These are phyloP conservation scores for Pythium myriotylum DNA, from an alignment of 352 stramenopile species.

Conservation along the genomic window DNA sequence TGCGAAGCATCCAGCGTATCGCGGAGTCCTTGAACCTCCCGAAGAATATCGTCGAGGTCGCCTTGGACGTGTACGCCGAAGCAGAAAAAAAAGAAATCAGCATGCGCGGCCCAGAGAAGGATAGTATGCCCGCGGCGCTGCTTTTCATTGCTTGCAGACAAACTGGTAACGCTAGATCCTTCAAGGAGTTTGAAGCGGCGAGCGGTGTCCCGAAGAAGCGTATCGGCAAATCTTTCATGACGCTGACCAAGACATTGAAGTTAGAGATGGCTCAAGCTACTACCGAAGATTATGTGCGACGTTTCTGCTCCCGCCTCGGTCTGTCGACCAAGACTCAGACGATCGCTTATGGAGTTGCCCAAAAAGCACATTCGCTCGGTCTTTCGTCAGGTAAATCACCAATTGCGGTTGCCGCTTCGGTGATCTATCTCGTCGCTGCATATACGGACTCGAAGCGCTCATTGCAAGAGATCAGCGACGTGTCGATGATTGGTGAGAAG, in stretches of 20 bases:
- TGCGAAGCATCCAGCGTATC: conserved; percentile 69
- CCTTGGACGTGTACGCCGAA: conserved; percentile 70
- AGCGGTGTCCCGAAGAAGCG: conserved; percentile 71
- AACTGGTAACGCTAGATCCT: conserved; percentile 57
- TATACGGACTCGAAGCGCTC: conserved; percentile 83
- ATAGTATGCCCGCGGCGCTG: conserved; percentile 65
- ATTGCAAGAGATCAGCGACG: conserved; percentile 80
- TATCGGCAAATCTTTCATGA: conserved; percentile 84
- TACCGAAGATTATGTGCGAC: conserved; percentile 76
- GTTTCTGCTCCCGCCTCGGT: conserved; percentile 75
- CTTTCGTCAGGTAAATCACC: conserved; percentile 72
- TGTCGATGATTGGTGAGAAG: conserved; percentile 82
- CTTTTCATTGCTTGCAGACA: conserved; percentile 81
- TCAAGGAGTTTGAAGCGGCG: conserved; percentile 81
- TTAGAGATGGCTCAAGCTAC: conserved; percentile 71
- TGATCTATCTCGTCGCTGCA: conserved; percentile 82
- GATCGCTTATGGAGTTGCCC: conserved; percentile 74
- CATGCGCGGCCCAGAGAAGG: conserved; percentile 64
- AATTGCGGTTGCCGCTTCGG: conserved; percentile 69
- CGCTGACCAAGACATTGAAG: conserved; percentile 48
- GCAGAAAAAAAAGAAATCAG: conserved; percentile 66
- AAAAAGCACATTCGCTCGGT: conserved; percentile 69
- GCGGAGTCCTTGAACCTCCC: conserved; percentile 64
- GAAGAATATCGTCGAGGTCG: conserved; percentile 73
- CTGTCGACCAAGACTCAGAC: conserved; percentile 78